phyloP scores from a whole-genome alignment of 805 yeast species.

The Wickerhamomyces canadensis region DNA sequence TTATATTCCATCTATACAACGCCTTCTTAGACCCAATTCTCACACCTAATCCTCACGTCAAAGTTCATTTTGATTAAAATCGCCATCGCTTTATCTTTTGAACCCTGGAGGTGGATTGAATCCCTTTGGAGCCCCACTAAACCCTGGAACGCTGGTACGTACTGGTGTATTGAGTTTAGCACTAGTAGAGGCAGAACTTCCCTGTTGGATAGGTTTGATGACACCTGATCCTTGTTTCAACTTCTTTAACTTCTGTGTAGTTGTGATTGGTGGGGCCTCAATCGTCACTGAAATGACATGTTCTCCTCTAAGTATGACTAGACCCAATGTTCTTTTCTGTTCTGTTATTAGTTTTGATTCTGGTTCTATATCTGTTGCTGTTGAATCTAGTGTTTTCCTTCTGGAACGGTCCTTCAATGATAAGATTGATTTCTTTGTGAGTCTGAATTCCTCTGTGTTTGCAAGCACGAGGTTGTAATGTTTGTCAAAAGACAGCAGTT shows the following conservation, averaged over 20 bases:
- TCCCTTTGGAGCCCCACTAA: conserved; percentile 31
- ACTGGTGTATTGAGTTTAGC: conserved; percentile 19
- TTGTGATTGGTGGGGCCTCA: conserved; percentile 26
- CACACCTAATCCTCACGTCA: no score
- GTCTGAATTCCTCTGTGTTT: conserved; percentile 78
- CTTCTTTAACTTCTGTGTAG: conserved; percentile 9
- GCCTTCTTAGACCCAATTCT: no score
- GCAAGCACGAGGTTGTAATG: conserved; percentile 81
- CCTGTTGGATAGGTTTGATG: conserved; percentile 29
- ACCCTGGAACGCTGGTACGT: conserved; percentile 26
- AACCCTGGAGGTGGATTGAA: conserved; percentile 47
- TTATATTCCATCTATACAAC: no score
- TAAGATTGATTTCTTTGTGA: conserved; percentile 51
- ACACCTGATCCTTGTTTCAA: conserved; percentile 25
- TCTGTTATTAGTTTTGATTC: conserved; percentile 39
- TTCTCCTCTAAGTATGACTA: conserved; percentile 84
- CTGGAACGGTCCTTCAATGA: conserved; percentile 31
- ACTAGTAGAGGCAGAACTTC: conserved; percentile 7
- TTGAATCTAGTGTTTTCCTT: conserved; percentile 29
- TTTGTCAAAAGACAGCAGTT: conserved; percentile 81
- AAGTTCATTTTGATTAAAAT: no score
- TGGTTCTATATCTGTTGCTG: no score
- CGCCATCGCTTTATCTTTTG: no score
- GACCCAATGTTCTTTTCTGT: conserved; percentile 73
- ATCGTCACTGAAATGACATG: conserved; percentile 55